Evolutionary conservation across 495 filamentous ascomycete genomes (phyloP), one percentile per base, ranked within the genome.

Genomic region (Neurospora hispaniola): DNA sequence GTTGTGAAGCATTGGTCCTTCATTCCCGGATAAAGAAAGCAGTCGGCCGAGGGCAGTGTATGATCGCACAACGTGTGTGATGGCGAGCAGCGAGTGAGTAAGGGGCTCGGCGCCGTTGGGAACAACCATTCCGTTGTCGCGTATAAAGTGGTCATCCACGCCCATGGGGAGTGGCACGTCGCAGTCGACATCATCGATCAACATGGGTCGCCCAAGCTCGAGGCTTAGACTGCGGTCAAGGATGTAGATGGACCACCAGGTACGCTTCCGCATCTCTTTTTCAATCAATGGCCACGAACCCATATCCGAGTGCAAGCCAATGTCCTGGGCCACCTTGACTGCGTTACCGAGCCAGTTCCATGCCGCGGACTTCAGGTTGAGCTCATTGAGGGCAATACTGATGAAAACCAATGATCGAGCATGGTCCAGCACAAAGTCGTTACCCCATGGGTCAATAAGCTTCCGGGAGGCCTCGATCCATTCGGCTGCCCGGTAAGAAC

Each of bases 211-310:
- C 14, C 94, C 93, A 46, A 94, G 86, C 76, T 97, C 94, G 54
- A 97, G 85, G 5, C 94, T 90, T 12, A 97, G 82, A 48, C 92
- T 83, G 71, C 96, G 89, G 83, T 99, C 96, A 84, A 94, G 93
- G 68, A 91, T 88, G 81, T 98, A 98, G 73, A 97, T 88, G 42
- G 92, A 88, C 96, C 96, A 99, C 96, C 96, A 99, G 14, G 97
- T 89, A 69, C 96, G 87, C 71, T 92, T 87, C 70, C 94, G 86
- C 90, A 93, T 94, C 77, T 98, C 96, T n/a, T 86, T 88, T 79
- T 98, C 96, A 18, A 97, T 82, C 14, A 90, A 83, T 12, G 90
- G 84, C 89, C 90, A 91, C 9, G 90, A 87, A 2, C 89, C 91
- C 18, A 86, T 88, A 74, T 98, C 94, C 35, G 88, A 85, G 76